phyloP scores from a whole-genome alignment of 2,329 filamentous ascomycete species.

The Westerdykella ornata region DNA sequence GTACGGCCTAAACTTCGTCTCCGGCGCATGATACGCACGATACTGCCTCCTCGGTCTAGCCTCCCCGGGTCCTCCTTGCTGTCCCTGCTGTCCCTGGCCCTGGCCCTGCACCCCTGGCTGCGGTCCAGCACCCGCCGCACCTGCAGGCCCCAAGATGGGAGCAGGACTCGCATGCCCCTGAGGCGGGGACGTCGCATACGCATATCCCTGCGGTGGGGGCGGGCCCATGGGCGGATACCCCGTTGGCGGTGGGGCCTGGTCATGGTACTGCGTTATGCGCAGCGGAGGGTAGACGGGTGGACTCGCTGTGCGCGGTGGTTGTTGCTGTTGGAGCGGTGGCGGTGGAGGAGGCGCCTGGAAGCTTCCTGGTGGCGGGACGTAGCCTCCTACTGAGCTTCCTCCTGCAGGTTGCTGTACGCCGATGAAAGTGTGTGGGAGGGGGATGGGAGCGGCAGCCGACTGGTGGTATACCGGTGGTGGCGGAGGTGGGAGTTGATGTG shows the following conservation, averaged over 20 bases:
- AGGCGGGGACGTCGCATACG: slow-evolving; percentile 4
- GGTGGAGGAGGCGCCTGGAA: slow-evolving; percentile 31
- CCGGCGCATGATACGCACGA: slow-evolving; percentile 28
- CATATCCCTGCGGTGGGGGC: slow-evolving; percentile 17
- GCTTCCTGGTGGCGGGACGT: slow-evolving; percentile 28
- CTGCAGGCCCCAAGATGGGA: neutral
- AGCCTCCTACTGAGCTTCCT: slow-evolving; percentile 20
- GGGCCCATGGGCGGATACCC: slow-evolving; percentile 6
- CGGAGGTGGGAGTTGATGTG: neutral
- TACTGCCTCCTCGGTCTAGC: slow-evolving; percentile 24
- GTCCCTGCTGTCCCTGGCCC: neutral
- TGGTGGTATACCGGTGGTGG: slow-evolving; percentile 13
- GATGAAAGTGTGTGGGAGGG: neutral
- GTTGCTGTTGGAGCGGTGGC: slow-evolving; percentile 7
- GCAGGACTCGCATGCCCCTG: neutral
- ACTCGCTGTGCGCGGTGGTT: slow-evolving; percentile 21
- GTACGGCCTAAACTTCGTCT: slow-evolving; percentile 31
- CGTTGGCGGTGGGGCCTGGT: slow-evolving; percentile 10
- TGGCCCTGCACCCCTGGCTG: neutral
- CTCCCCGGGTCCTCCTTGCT: neutral
- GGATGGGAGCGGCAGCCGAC: slow-evolving; percentile 45
- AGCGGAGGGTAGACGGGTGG: slow-evolving; percentile 11
- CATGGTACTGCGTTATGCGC: slow-evolving; percentile 5
- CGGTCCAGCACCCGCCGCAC: neutral
- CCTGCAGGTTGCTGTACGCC: slow-evolving; percentile 13